Percentiles rank a stretch among this genome's conserved stretches.
phyloP scores from a whole-genome alignment of 2,329 filamentous ascomycete species.

The Alternaria arborescens region DNA sequence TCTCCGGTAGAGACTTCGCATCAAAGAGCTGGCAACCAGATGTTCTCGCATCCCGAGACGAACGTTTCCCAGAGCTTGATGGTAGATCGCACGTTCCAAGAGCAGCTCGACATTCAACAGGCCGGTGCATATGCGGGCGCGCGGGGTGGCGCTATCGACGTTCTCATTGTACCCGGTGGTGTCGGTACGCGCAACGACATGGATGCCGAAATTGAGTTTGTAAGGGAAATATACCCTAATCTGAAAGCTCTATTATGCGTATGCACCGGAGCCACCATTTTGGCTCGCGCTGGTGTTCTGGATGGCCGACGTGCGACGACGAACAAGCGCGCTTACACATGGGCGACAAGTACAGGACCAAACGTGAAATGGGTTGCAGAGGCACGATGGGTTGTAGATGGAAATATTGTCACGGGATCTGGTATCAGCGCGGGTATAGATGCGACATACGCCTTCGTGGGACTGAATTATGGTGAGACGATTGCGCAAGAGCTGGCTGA shows the following conservation, averaged over 20 bases:
- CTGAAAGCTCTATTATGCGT: constrained; percentile 67
- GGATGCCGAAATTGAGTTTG: constrained; percentile 55
- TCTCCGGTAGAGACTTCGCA: constrained; percentile 36
- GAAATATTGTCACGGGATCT: constrained; percentile 70
- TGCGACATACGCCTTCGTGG: constrained; percentile 64
- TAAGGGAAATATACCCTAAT: constrained; percentile 57
- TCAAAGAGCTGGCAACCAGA: constrained; percentile 24
- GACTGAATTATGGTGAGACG: constrained; percentile 61
- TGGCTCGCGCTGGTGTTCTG: constrained; percentile 66
- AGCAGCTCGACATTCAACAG: constrained; percentile 27
- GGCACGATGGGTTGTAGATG: constrained; percentile 66
- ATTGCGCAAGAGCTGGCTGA: constrained; percentile 59
- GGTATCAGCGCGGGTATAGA: constrained; percentile 72
- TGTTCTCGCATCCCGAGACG: constrained; percentile 28
- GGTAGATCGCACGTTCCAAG: constrained; percentile 25
- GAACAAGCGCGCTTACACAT: constrained; percentile 66
- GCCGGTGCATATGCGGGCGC: constrained; percentile 5
- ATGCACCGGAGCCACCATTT: constrained; percentile 69
- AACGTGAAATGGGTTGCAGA: constrained; percentile 66
- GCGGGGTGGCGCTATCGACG: constrained; percentile 52
- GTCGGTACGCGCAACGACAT: constrained; percentile 53
- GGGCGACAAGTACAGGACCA: constrained; percentile 51
- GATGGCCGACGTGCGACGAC: constrained; percentile 69
- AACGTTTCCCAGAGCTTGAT: constrained; percentile 28
- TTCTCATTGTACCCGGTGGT: constrained; percentile 73